Percentiles rank a stretch among this genome's conserved stretches.
These are phyloP conservation scores for Candida silvicultrix DNA, from an alignment of 805 yeast genomes.

Conservation along the genomic window DNA sequence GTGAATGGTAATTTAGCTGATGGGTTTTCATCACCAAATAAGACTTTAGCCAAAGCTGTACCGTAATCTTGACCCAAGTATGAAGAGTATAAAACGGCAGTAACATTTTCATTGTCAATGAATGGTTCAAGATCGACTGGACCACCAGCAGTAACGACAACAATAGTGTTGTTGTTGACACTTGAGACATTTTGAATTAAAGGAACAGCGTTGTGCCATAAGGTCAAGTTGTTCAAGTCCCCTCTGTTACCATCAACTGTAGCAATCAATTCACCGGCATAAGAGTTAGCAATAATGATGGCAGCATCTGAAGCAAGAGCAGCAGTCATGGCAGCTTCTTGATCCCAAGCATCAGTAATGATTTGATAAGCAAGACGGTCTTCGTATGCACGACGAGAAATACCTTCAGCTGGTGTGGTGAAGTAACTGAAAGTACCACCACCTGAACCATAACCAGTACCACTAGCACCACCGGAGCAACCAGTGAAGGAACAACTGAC, in stretches of 20 bases:
- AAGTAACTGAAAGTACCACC: conserved; percentile 45
- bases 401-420: conserved; percentile 48
- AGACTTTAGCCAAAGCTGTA: conserved; percentile 44
- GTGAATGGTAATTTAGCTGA: conserved; percentile 57
- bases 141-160: conserved; percentile 50
- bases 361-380: conserved; percentile 36
- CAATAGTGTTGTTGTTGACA: conserved; percentile 44
- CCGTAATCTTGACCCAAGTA: conserved; percentile 50
- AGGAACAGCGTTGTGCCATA: conserved; percentile 51
- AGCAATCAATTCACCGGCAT: conserved; percentile 50
- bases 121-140: conserved; percentile 47
- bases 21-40: conserved; percentile 51
- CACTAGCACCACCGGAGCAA: conserved; percentile 41
- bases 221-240: conserved; percentile 43
- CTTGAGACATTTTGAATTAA: conserved; percentile 39
- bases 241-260: conserved; percentile 48
- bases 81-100: conserved; percentile 45
- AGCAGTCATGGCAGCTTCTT: conserved; percentile 29
- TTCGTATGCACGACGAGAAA: conserved; percentile 34
- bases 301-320: conserved; percentile 43
- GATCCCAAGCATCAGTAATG: conserved; percentile 36
- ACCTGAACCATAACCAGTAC: conserved; percentile 59
- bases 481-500: conserved; percentile 59
- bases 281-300: conserved; percentile 43
- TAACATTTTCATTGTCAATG: conserved; percentile 48